Evolutionary conservation across 2,329 filamentous ascomycete genomes (phyloP), one percentile per base, ranked within the genome.

Genomic region (Cordyceps javanica): DNA sequence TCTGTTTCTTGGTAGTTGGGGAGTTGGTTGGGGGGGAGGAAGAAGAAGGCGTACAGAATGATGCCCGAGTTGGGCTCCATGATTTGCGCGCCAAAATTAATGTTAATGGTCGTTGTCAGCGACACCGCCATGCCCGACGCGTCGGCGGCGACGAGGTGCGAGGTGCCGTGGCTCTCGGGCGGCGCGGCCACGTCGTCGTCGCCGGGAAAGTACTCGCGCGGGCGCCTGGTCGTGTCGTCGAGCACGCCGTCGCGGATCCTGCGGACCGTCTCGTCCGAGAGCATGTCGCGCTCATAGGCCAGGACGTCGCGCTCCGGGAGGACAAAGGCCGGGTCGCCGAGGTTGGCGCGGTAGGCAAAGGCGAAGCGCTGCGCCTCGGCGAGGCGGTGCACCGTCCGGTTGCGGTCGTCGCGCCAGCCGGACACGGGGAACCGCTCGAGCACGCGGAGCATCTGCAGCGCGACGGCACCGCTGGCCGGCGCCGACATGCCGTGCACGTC

Each of bases 281-380:
- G 72, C 78, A 97, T 89, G 3, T 78, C 69, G 1, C 77, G 69
- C 70, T 97, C 86, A 62, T 88, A 87, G n/a, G 60, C 62, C 10
- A 60, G 42, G 8, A 74, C 70, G 9, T 77, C 73, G 52, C 93
- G 75, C 30, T 82, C 82, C 0, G n/a, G n/a, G n/a, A n/a, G 77
- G 4, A 95, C 82, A 68, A 88, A 96, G 1, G 75, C 77, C 0
- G 93, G 94, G 69, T 97, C 94, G 5, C 91, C 93, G 0, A 97
- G 81, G 28, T 86, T 79, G n/a, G 85, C 80, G 58, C 91, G 85
- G 64, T 88, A 76, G 4, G 87, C 91, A 68, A 97, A 97, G 3
- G 84, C 91, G 69, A 96, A 97, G 23, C 91, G 83, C 75, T 96
- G 90, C 13, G 91, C 88, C 76, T 97, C 94, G 66, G 91, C 85